These are phyloP conservation scores for Hypoxylon lenormandii DNA, from an alignment of 495 filamentous ascomycete species.

Conservation along the genomic window DNA sequence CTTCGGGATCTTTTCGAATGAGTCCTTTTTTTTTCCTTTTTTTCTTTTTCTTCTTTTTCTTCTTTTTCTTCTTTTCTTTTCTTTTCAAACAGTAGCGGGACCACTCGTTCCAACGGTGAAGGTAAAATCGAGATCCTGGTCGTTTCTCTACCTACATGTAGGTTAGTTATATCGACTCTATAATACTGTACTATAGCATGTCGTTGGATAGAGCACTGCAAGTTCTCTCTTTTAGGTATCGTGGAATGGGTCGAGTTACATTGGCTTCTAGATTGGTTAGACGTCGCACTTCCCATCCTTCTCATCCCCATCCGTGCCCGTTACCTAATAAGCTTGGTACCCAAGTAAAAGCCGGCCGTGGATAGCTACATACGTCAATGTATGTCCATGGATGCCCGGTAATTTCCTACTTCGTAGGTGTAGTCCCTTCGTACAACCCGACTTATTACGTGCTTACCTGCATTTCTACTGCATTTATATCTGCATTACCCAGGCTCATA, in stretches of 20 bases:
- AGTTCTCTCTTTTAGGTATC: conserved; percentile 11
- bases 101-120: conserved; percentile 4
- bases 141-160: not conserved
- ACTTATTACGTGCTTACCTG: conserved; percentile 8
- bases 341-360: not conserved
- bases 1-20: conserved; percentile 7
- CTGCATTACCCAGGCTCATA: too few species aligned
- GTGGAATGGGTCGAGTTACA: conserved; percentile 21
- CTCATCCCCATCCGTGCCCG: conserved; percentile 3
- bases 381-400: not conserved
- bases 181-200: not conserved
- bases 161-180: not conserved
- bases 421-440: not conserved
- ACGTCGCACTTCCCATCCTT: not conserved
- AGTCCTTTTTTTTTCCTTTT: conserved; percentile 15
- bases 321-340: conserved; percentile 22
- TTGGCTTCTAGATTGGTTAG: conserved; percentile 23
- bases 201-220: conserved; percentile 7
- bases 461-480: not conserved
- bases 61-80: conserved; percentile 10
- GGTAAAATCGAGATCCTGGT: conserved; percentile 17
- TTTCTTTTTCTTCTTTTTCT: not conserved
- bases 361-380: too few species aligned
- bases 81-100: conserved; percentile 3
- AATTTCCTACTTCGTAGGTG: conserved; percentile 2